phyloP scores from a whole-genome alignment of 1,284 basidiomycete species.

The Cryptococcus floricola region DNA sequence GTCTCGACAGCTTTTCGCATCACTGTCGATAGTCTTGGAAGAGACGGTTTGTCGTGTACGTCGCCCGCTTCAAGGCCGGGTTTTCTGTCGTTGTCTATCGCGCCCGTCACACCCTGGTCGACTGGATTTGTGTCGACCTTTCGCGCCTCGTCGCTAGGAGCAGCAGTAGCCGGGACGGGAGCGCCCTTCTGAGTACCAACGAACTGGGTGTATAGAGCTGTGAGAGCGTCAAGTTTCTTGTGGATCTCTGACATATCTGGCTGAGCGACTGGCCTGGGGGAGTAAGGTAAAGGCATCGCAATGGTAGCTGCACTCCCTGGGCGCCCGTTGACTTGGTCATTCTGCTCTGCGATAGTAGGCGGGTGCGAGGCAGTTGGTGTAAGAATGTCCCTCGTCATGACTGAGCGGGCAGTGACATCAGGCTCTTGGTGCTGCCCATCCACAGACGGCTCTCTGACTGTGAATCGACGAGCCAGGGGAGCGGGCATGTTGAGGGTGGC shows the following conservation, averaged over 20 bases:
- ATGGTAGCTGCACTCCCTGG: not conserved
- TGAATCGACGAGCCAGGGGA: not conserved
- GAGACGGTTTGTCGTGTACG: not conserved
- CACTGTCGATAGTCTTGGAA: not conserved
- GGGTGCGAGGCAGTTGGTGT: not conserved
- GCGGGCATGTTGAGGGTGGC: not conserved
- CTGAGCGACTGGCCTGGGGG: too few species aligned
- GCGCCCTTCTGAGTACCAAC: constrained; percentile 12
- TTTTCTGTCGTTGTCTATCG: too few species aligned
- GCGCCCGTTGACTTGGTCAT: not conserved
- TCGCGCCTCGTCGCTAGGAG: not conserved
- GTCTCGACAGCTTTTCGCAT: not conserved
- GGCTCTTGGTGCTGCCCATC: too few species aligned
- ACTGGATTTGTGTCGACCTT: not conserved
- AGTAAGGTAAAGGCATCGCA: too few species aligned
- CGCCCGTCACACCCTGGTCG: too few species aligned
- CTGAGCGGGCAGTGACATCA: too few species aligned
- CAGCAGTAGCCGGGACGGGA: too few species aligned
- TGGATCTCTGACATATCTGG: constrained; percentile 23
- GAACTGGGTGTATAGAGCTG: constrained; percentile 33
- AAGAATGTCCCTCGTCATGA: not conserved
- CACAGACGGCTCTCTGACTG: too few species aligned
- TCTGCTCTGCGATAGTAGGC: not conserved
- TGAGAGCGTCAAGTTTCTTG: constrained; percentile 40
- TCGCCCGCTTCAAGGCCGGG: too few species aligned